Conservation (phyloP, 805 yeast species). For the Ogataea pilisensis region DNA sequence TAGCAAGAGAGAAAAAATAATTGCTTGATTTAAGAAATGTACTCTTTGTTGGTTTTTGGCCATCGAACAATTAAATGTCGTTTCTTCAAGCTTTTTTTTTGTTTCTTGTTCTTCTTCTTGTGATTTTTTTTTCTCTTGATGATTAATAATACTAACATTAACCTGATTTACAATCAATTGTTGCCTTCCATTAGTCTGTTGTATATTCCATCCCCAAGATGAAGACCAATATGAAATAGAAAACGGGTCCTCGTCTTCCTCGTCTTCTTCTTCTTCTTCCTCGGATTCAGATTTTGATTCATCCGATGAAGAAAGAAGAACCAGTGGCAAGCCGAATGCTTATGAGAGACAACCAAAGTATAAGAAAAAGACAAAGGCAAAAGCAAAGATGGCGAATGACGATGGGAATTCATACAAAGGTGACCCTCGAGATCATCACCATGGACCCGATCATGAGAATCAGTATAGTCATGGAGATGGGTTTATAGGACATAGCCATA, state of each 20-base stretch:
- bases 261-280: slow-evolving; percentile 16
- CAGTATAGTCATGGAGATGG: slow-evolving; percentile 12
- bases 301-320: slow-evolving; percentile 18
- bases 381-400: neutral
- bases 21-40: no score
- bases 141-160: slow-evolving; percentile 1
- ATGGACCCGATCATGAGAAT: no score
- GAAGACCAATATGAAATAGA: slow-evolving; percentile 38
- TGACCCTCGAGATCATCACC: no score
- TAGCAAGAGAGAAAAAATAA: no score
- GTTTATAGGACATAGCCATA: neutral
- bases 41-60: no score
- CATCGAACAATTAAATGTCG: no score
- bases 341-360: slow-evolving; percentile 84
- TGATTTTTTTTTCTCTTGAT: no score
- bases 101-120: no score
- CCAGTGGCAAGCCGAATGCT: slow-evolving; percentile 57
- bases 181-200: no score
- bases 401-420: no score
- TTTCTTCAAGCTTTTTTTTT: no score
- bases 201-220: slow-evolving; percentile 78
- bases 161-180: no score
- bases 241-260: slow-evolving; percentile 12
- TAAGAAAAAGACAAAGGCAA: slow-evolving; percentile 22
- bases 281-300: slow-evolving; percentile 17